Evolutionary conservation across 352 stramenopile genomes (phyloP), one percentile per base, ranked within the genome.

Genomic region (Phytophthora ramorum): DNA sequence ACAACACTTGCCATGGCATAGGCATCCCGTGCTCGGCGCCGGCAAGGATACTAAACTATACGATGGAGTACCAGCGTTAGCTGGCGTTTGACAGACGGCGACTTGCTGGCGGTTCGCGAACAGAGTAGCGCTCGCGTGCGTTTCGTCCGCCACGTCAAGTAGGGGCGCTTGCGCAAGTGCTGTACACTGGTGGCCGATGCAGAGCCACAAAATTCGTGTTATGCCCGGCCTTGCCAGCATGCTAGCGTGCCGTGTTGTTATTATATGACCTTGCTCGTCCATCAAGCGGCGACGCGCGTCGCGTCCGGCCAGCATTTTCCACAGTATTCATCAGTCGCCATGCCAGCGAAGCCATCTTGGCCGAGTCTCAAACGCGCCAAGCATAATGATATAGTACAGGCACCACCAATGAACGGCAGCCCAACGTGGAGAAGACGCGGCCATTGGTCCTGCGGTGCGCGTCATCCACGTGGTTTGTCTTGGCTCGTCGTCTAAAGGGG

Each of bases 381-480:
- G 26, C 26, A 8, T 32, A 32, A 24, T 12, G 32, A 5, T 38
- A 13, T 13, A 44, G 7, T 3, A 10, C 26, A 37, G 13, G 45
- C 16, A 5, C 47, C 48, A 28, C 55, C 63, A 66, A 71, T 61
- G 30, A 52, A 37, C 24, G 17, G 4, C 26, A 26, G 35, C 14
- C 26, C 32, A 6, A 26, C n/a, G 2, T 5, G 16, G 32, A 49
- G 4, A 26, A 52, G 55, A n/a, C 9, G 3, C 32, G 8, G 7
- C 34, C 26, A 71, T 71, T 71, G 63, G 63, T 10, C 44, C n/a
- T 0, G 7, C n/a, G 19, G 1, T 40, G 35, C 19, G 63, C 63
- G 63, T 71, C 63, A 66, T 47, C 14, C 24, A 9, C 32, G 8
- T 3, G 7, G 14, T 68, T 54, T 54, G 46, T 22, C 12, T 49